phyloP scores from a whole-genome alignment of 176 grass and related monocot species.

The Oryza meyeriana region DNA sequence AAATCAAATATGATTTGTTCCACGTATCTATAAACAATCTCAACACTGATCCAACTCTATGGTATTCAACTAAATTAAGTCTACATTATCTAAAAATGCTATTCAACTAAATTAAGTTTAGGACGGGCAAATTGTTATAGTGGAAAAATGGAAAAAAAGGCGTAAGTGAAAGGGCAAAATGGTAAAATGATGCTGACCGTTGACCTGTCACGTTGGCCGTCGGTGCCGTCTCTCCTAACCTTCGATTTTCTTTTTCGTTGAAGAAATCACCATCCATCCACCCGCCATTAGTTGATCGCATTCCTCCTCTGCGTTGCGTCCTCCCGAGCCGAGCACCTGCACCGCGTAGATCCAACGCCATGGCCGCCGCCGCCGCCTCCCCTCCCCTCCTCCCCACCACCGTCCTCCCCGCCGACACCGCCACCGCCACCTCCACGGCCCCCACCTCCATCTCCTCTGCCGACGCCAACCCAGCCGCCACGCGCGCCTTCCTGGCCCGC shows the following conservation, averaged over 20 bases:
- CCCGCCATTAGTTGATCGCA: background rate
- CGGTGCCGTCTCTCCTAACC: background rate
- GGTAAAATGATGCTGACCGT: background rate
- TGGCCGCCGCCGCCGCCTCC: constrained; percentile 12
- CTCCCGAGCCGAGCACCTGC: background rate
- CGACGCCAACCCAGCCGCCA: background rate
- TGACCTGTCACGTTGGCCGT: background rate
- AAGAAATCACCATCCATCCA: background rate
- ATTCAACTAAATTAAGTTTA: too few species aligned
- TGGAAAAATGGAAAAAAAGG: background rate
- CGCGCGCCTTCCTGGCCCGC: constrained; percentile 29
- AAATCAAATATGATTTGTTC: too few species aligned
- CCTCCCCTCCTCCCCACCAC: constrained; percentile 29
- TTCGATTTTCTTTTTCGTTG: background rate
- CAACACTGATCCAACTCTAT: background rate
- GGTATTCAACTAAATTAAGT: too few species aligned
- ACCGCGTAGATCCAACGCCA: background rate
- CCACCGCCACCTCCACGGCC: background rate
- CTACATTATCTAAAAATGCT: too few species aligned
- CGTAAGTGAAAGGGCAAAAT: background rate
- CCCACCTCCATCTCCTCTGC: background rate
- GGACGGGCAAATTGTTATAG: too few species aligned
- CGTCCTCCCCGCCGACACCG: background rate
- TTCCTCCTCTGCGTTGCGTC: too few species aligned
- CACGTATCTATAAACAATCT: background rate